Conservation (phyloP, 2,329 filamentous ascomycete species). For the Clarireedia homoeocarpa region DNA sequence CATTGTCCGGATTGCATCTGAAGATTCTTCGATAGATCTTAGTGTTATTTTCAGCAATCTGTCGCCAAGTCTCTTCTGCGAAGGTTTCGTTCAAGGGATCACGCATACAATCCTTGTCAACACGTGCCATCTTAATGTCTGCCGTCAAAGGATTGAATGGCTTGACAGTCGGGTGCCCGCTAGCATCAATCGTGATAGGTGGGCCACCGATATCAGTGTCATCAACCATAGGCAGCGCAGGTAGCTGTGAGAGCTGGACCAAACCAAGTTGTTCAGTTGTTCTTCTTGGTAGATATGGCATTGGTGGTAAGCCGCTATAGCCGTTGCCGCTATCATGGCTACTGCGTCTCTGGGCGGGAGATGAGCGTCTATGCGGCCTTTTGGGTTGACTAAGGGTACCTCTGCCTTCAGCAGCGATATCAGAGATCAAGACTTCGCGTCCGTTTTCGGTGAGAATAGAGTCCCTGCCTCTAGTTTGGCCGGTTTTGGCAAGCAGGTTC, state of each 20-base stretch:
- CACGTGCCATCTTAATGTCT: constrained; percentile 64
- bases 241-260: constrained; percentile 61
- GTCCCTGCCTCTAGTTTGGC: constrained; percentile 58
- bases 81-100: constrained; percentile 80
- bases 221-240: constrained; percentile 60
- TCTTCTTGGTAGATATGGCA: constrained; percentile 47
- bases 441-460: constrained; percentile 58
- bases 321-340: constrained; percentile 26
- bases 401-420: constrained; percentile 55
- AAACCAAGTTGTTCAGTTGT: constrained; percentile 61
- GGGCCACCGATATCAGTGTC: constrained; percentile 80
- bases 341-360: constrained; percentile 10
- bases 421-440: constrained; percentile 63
- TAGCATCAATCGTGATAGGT: constrained; percentile 46
- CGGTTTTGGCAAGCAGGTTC: constrained; percentile 54
- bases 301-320: constrained; percentile 49
- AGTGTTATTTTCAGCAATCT: constrained; percentile 88
- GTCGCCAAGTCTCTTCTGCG: constrained; percentile 80
- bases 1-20: constrained; percentile 92
- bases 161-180: constrained; percentile 39
- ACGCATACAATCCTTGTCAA: constrained; percentile 88
- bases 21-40: constrained; percentile 91
- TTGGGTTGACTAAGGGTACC: constrained; percentile 48
- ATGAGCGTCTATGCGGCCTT: constrained; percentile 31
- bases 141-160: constrained; percentile 47